phyloP scores from a whole-genome alignment of 768 basidiomycete genomes.

The Fistulinella prunicolor region DNA sequence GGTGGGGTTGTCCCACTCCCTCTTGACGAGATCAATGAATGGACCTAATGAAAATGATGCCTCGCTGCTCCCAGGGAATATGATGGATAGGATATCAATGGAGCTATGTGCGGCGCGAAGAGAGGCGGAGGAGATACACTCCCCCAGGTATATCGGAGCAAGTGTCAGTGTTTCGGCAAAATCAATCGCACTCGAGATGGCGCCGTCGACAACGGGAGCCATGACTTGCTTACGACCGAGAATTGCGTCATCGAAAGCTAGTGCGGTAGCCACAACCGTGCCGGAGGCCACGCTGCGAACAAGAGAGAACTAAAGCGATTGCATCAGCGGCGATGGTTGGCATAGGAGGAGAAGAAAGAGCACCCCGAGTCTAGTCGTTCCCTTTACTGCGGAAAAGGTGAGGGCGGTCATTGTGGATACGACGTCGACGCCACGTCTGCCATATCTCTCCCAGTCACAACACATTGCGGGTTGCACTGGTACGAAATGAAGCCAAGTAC shows the following conservation, averaged over 20 bases:
- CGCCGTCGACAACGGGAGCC: constrained; percentile 53
- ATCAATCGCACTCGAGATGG: constrained; percentile 58
- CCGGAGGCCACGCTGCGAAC: constrained; percentile 59
- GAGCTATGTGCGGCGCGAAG: constrained; percentile 72
- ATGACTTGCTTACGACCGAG: constrained; percentile 61
- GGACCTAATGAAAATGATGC: constrained; percentile 78
- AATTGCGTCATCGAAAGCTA: constrained; percentile 61
- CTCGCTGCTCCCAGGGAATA: constrained; percentile 74
- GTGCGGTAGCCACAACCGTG: constrained; percentile 55
- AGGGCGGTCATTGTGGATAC: constrained; percentile 62
- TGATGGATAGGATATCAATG: constrained; percentile 66
- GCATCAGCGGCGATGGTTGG: constrained; percentile 5
- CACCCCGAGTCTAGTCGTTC: constrained; percentile 68
- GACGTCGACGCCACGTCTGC: constrained; percentile 61
- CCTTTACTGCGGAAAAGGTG: constrained; percentile 66
- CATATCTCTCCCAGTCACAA: constrained; percentile 39
- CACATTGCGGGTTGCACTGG: constrained; percentile 32
- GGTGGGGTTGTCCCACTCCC: constrained; percentile 66
- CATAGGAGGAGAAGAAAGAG: constrained; percentile 25
- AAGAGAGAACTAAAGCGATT: constrained; percentile 58
- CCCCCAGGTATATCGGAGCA: constrained; percentile 69
- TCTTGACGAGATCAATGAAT: constrained; percentile 75
- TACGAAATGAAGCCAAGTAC: too few relatives aligned
- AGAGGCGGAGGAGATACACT: constrained; percentile 74
- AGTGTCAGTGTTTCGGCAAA: constrained; percentile 71